phyloP scores from a whole-genome alignment of 345 rosid genomes.

The Rhodamnia rubescens region DNA sequence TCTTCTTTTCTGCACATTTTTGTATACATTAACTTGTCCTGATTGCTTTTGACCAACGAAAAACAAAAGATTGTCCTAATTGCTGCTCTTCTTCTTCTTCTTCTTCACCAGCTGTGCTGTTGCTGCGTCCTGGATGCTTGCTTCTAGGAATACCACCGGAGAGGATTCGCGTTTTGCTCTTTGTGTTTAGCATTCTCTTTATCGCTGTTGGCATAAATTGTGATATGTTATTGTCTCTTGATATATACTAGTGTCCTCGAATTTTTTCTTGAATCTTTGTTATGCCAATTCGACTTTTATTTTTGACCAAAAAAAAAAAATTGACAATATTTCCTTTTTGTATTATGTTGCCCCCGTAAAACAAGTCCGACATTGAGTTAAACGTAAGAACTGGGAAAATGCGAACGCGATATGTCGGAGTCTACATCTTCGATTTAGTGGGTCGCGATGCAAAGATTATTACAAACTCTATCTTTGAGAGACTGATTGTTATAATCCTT shows the following conservation, averaged over 20 bases:
- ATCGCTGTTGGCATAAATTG: background rate
- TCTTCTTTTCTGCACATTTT: background rate
- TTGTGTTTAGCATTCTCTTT: background rate
- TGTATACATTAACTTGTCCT: background rate
- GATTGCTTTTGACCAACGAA: too few relatives aligned
- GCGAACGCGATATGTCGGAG: background rate
- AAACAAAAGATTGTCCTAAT: too few relatives aligned
- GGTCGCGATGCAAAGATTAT: background rate
- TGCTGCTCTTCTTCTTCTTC: background rate
- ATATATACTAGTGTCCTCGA: background rate
- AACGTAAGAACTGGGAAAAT: background rate
- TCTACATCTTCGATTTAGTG: background rate
- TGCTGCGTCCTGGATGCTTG: constrained; percentile 59
- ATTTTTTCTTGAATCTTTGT: background rate
- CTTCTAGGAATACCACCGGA: constrained; percentile 19
- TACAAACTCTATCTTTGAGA: background rate
- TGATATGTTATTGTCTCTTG: background rate
- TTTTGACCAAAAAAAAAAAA: too few relatives aligned
- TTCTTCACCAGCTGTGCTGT: constrained; percentile 55
- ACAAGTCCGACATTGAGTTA: background rate
- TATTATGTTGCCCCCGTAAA: background rate
- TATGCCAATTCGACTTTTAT: background rate
- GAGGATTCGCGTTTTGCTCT: background rate
- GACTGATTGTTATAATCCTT: background rate
- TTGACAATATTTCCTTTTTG: background rate